phyloP scores from a whole-genome alignment of 345 rosid species.

The Limnanthes douglasii region DNA sequence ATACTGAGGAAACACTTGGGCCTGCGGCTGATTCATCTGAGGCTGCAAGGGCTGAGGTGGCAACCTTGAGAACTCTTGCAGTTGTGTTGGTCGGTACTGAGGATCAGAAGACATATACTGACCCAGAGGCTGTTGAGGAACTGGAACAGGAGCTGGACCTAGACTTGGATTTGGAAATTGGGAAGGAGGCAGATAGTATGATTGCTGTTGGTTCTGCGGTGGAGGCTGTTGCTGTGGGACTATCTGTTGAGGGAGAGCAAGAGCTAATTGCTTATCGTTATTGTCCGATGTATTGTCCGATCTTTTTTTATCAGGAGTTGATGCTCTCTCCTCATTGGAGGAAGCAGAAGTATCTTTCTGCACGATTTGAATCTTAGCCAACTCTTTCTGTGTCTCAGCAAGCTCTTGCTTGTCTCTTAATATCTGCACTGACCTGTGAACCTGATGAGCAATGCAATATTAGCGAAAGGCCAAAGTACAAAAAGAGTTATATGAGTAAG shows the following conservation, averaged over 20 bases:
- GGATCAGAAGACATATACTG: conserved; percentile 9
- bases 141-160: conserved; percentile 8
- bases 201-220: conserved; percentile 28
- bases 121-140: conserved; percentile 13
- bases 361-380: conserved; percentile 81
- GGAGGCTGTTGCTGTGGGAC: conserved; percentile 49
- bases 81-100: conserved; percentile 50
- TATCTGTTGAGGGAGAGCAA: conserved; percentile 82
- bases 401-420: conserved; percentile 97
- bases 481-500: no score
- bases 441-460: no score
- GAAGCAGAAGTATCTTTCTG: conserved; percentile 76
- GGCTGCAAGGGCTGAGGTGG: conserved; percentile 40
- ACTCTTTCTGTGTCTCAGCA: conserved; percentile 83
- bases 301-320: conserved; percentile 49
- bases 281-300: conserved; percentile 40
- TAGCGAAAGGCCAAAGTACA: no score
- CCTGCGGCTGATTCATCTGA: conserved; percentile 29
- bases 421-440: conserved; percentile 95
- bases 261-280: conserved; percentile 73
- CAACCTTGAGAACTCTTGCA: conserved; percentile 50
- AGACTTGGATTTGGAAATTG: conserved; percentile 17
- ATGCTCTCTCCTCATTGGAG: conserved; percentile 48
- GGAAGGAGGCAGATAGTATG: no score
- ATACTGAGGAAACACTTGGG: conserved; percentile 48